These are phyloP conservation scores for Juncus effusus DNA, from an alignment of 176 grass and related monocot species.

Conservation along the genomic window DNA sequence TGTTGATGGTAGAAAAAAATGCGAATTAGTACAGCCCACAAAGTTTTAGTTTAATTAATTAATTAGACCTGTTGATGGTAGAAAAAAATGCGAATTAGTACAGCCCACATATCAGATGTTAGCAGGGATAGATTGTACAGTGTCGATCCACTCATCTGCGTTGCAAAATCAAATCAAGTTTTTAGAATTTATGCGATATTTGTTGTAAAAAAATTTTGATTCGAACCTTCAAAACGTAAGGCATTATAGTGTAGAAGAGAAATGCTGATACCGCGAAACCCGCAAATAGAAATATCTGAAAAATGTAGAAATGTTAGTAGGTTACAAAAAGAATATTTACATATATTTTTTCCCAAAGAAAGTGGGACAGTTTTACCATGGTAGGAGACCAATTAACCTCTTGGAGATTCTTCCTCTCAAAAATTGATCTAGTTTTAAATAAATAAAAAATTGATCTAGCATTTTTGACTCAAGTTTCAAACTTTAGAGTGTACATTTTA, in stretches of 20 bases:
- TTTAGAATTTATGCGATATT: slow-evolving; percentile 1
- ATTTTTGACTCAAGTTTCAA: not conserved
- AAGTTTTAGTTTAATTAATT: not conserved
- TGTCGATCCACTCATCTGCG: slow-evolving; percentile 52
- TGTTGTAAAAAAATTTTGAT: not conserved
- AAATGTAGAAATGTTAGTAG: not conserved
- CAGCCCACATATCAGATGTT: slow-evolving; percentile 45
- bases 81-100: slow-evolving; percentile 39
- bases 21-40: slow-evolving; percentile 40
- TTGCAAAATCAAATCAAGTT: not conserved
- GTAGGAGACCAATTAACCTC: slow-evolving; percentile 39
- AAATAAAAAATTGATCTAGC: not conserved
- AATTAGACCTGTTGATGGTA: slow-evolving; percentile 38
- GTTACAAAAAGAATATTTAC: not conserved
- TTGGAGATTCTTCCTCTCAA: slow-evolving; percentile 37
- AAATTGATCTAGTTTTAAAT: slow-evolving; percentile 11
- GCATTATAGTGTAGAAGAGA: slow-evolving; percentile 35
- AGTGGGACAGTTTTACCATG: slow-evolving; percentile 20
- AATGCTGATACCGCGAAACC: slow-evolving; percentile 35
- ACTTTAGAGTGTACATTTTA: no score
- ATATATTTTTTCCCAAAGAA: not conserved
- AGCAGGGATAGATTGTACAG: slow-evolving; percentile 46
- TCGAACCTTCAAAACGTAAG: slow-evolving; percentile 36
- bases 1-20: slow-evolving; percentile 44
- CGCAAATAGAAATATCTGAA: slow-evolving; percentile 36